Base-by-base conservation (phyloP, 345 rosid species). In the Durio zibethinus region DNA sequence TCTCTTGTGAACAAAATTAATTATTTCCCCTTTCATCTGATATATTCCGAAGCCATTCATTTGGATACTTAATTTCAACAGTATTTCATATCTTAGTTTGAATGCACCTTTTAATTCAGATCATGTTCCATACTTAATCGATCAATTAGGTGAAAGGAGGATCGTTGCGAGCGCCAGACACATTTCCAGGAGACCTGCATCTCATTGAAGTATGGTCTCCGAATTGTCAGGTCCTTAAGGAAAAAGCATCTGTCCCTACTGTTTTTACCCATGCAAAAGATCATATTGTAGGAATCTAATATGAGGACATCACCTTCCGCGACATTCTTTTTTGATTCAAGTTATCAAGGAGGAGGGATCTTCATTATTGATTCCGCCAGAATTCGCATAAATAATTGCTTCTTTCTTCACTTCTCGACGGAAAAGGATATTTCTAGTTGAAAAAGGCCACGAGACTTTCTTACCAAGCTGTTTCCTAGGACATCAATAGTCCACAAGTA, bases 401-500 rank as follows among this genome's bases (percentile, higher is more conserved):
- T 85, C 83, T 85, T 92, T 48, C 87, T 89, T 60, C 97, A 89
- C 70, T 92, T 92, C 84, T 80, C 86, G 9, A 88, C 95, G 0
- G 78, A 86, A 61, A 87, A n/a, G n/a, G n/a, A n/a, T n/a, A n/a
- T n/a, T 92, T 65, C 67, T 86, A 23, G 93, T 89, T 20, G 79
- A 81, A 15, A 79, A 74, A 40, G 97, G 97, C 23, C 97, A 91
- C 53, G 97, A 92, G 85, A 88, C 91, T 57, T 87, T 80, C 85
- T 81, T 91, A 48, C 88, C 91, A 40, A 82, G 74, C 79, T 73
- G 84, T 36, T 90, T 92, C 78, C 63, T 90, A 0, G 97, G 94
- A 0, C 93, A 92, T 56, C 86, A 83, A n/a, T n/a, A n/a, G 57
- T 80, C 91, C 8, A 88, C 95, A 0, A 82, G n/a, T n/a, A n/a